Base-by-base conservation (phyloP, 1,284 basidiomycete genomes). In the Earliella scabrosa region DNA sequence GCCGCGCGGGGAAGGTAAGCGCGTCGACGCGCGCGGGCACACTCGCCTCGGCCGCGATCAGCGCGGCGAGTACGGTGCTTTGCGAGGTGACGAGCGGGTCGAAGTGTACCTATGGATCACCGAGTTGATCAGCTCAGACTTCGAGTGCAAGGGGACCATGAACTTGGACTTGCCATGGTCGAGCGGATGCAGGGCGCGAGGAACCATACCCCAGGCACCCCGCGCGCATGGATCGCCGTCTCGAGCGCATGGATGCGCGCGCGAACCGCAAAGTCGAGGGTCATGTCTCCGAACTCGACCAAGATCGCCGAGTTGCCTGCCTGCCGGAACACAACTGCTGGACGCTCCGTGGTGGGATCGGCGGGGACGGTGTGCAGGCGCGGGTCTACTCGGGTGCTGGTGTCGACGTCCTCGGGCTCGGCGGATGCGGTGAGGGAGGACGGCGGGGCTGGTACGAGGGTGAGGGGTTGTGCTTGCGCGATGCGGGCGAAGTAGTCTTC, bases 211-310 rank as follows among this genome's bases (percentile, higher is more conserved):
- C 82, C 82, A 0, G 54, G 45, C 0, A 78, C 44, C 0, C 72
- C 60, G 14, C 64, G 63, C 26, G 63, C 63, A 3, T 67, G 67
- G 18, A 84, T 66, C 16, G 74, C 70, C 0, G 72, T 70, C 65
- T 87, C 81, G 48, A 85, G 80, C 1, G 80, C 79, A 65, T 87
- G 85, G 4, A 87, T 75, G 1, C 79, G 75, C 0, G 82, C 82
- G 0, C 85, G 77, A 24, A 82, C 59, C 13, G 71, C 59, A 45
- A 87, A 78, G 55, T 82, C 80, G 3, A 86, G 71, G 24, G 60
- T 60, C 77, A 82, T 79, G 6, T 69, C 64, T 0, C 84, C 85
- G 59, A 81, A 84, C 61, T 87, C 86, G n/a, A 85, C 75, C 1
- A 86, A 72, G 50, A 88, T 79, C 0, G 77, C 79, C 0, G 78